Percentiles rank a stretch among this genome's conserved stretches.
phyloP scores from a whole-genome alignment of 371 early-diverging fungal genomes.

The Dinochytrium kinnereticum region DNA sequence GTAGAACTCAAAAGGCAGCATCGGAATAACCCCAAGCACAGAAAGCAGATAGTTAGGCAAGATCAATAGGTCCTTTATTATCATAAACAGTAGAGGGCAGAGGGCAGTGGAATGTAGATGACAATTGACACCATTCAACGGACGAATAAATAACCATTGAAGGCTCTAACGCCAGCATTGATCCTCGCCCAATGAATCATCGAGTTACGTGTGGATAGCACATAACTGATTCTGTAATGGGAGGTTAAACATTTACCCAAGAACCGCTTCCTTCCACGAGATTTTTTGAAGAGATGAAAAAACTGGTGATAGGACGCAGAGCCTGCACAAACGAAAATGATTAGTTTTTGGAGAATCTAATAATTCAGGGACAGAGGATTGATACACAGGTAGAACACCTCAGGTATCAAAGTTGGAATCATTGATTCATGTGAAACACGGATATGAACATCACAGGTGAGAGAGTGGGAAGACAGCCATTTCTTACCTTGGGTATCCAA shows the following conservation, averaged over 20 bases:
- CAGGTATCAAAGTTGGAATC: constrained; percentile 6
- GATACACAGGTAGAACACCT: background rate
- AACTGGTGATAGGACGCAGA: background rate
- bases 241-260: background rate
- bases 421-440: constrained; percentile 17
- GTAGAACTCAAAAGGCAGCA: no score
- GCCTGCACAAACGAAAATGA: background rate
- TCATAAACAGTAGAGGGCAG: background rate
- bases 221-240: background rate
- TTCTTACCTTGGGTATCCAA: background rate
- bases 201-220: background rate
- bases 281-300: background rate
- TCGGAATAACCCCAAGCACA: no score
- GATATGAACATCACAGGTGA: constrained; percentile 6
- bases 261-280: background rate
- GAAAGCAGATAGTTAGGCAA: no score
- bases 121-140: constrained; percentile 12
- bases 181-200: constrained; percentile 15
- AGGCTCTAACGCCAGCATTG: constrained; percentile 5
- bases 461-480: background rate
- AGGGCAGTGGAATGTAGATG: constrained; percentile 5
- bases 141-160: background rate
- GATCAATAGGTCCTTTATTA: background rate
- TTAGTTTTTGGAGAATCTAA: no score
- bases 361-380: no score